Base-by-base conservation (phyloP, 345 rosid genomes). In the Sisymbrium altissimum region DNA sequence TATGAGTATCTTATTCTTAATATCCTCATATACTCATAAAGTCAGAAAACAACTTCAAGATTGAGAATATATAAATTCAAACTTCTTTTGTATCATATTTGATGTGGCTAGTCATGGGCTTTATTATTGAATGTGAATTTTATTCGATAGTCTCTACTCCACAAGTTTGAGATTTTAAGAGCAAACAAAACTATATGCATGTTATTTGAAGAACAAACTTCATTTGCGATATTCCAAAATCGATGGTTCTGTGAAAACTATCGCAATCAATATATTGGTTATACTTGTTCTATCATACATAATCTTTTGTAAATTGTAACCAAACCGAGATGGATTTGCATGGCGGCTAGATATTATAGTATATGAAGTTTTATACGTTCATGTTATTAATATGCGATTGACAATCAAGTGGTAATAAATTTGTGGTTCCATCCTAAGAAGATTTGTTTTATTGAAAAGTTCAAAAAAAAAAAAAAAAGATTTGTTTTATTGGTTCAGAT, bases 61-160 rank as follows among this genome's bases (percentile, higher is more conserved):
- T 32, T 44, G 56, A 57, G 57, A 35, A 46, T 19, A 69, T 32
- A n/a, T n/a, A n/a, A n/a, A 14, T 32, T 55, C 55, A 52, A 62
- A 29, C 55, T 53, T 39, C 15, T 19, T 72, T 72, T 72, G 70
- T 52, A 19, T 9, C 15, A 39, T 63, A 39, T 30, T 2, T 48
- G 36, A 30, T 72, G 63, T 52, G 62, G 54, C 55, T 13, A 62
- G 62, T 52, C 76, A 48, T 45, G 12, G 21, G 3, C 29, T 44
- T 2, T 58, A 15, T 19, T 27, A 15, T 38, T 23, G 33, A 45
- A 48, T 52, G 68, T 60, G 46, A 41, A 53, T 4, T 38, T 14
- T 15, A 54, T 43, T 50, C 12, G 46, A 13, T 64, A 10, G 33
- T 39, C 25, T 57, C 14, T 57, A 15, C 5, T 30, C 60, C 30